Evolutionary conservation across 2,329 filamentous ascomycete genomes (phyloP).

Genomic region (Alternaria longipes): DNA sequence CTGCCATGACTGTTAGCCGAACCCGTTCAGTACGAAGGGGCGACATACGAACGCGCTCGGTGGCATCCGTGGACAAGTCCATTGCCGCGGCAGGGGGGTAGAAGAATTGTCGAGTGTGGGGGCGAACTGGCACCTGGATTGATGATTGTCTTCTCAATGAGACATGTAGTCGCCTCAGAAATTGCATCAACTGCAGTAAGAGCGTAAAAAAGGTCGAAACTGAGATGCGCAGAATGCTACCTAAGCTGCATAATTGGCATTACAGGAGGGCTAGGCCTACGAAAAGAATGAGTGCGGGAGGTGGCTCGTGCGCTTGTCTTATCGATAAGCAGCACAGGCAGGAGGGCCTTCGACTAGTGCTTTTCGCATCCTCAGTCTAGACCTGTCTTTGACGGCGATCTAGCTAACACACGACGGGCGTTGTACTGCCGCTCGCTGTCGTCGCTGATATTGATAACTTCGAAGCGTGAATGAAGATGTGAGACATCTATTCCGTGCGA

Average conservation of each 20-base stretch:
- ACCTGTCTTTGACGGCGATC: neutral
- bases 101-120: neutral
- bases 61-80: constrained; percentile 37
- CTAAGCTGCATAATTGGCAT: neutral
- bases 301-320: constrained; percentile 9
- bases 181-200: constrained; percentile 11
- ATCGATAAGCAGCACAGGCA: constrained; percentile 17
- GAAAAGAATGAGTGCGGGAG: constrained; percentile 6
- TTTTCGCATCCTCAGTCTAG: neutral
- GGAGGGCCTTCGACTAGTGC: neutral
- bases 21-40: constrained; percentile 24
- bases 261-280: neutral
- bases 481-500: too few species aligned
- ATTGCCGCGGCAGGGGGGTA: constrained; percentile 19
- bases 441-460: neutral
- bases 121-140: neutral
- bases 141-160: constrained; percentile 1
- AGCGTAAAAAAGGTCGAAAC: neutral
- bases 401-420: too few species aligned
- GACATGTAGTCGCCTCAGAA: constrained; percentile 1
- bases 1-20: constrained; percentile 30
- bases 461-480: too few species aligned
- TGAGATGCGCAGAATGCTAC: neutral
- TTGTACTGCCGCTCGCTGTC: too few species aligned
- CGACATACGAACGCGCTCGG: constrained; percentile 48